Conservation (phyloP, 345 rosid species). For the Gossypium australe region DNA sequence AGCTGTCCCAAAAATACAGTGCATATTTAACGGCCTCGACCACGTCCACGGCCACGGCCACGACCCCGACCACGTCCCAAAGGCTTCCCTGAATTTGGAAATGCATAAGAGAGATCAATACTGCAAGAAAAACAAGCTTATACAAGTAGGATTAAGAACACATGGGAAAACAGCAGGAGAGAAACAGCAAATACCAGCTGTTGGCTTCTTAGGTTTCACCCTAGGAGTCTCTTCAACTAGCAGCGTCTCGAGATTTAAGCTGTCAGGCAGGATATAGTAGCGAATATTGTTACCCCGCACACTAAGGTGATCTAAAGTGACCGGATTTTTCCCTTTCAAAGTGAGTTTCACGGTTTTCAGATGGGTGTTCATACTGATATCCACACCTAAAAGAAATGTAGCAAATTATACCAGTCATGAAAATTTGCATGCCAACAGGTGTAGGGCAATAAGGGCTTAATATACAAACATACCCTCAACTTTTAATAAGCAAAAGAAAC, state of each 20-base stretch:
- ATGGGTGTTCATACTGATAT: constrained; percentile 98
- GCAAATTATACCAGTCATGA: background rate
- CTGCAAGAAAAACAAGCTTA: background rate
- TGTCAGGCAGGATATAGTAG: constrained; percentile 96
- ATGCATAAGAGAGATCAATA: constrained; percentile 9
- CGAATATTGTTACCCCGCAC: constrained; percentile 95
- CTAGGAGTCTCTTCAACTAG: constrained; percentile 93
- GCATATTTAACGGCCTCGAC: constrained; percentile 66
- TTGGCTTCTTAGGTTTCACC: constrained; percentile 94
- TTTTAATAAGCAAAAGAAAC: background rate
- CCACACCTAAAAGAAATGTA: constrained; percentile 60
- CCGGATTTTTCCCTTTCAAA: constrained; percentile 87
- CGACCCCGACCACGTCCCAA: constrained; percentile 90
- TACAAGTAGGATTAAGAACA: background rate
- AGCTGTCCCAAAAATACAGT: constrained; percentile 19
- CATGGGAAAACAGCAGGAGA: background rate
- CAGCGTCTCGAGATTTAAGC: constrained; percentile 91
- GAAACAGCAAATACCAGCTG: constrained; percentile 54
- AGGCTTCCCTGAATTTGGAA: constrained; percentile 57
- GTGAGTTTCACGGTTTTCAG: constrained; percentile 88
- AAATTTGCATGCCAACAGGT: background rate
- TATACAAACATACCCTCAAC: background rate
- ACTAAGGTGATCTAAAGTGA: constrained; percentile 83
- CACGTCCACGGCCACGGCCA: constrained; percentile 90
- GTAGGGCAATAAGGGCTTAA: no score